Conservation (phyloP, 345 rosid genomes). For the Geranium rotundifolium region DNA sequence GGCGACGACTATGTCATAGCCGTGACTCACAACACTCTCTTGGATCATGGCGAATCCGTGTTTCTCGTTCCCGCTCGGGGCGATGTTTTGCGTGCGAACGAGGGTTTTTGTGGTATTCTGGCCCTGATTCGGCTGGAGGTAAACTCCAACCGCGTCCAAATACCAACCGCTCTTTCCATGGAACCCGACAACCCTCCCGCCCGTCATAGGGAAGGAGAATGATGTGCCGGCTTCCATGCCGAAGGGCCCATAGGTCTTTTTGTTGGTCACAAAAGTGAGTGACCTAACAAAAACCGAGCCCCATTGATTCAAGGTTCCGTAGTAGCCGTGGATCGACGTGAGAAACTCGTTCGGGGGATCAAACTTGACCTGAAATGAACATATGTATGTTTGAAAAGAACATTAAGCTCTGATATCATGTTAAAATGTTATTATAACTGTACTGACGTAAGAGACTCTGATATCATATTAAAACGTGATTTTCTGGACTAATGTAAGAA, state of each 20-base stretch:
- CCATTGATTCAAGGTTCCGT: conserved; percentile 36
- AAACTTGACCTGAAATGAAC: conserved; percentile 46
- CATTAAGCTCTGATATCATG: not conserved
- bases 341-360: conserved; percentile 66
- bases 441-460: not conserved
- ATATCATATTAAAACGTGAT: no score
- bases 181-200: conserved; percentile 62
- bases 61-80: conserved; percentile 25
- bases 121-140: conserved; percentile 32
- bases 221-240: conserved; percentile 62
- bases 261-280: conserved; percentile 66
- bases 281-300: conserved; percentile 44
- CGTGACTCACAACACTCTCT: conserved; percentile 51
- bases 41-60: conserved; percentile 47
- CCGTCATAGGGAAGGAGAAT: conserved; percentile 48
- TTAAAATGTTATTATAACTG: not conserved
- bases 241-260: conserved; percentile 57
- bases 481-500: no score
- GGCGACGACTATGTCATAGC: conserved; percentile 59
- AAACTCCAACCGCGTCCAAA: conserved; percentile 68
- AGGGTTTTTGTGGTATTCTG: conserved; percentile 7
- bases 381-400: not conserved
- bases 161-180: conserved; percentile 60
- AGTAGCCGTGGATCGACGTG: conserved; percentile 55
- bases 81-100: conserved; percentile 17